phyloP scores from a whole-genome alignment of 1,284 basidiomycete species.

The Rhodotorula sp. region DNA sequence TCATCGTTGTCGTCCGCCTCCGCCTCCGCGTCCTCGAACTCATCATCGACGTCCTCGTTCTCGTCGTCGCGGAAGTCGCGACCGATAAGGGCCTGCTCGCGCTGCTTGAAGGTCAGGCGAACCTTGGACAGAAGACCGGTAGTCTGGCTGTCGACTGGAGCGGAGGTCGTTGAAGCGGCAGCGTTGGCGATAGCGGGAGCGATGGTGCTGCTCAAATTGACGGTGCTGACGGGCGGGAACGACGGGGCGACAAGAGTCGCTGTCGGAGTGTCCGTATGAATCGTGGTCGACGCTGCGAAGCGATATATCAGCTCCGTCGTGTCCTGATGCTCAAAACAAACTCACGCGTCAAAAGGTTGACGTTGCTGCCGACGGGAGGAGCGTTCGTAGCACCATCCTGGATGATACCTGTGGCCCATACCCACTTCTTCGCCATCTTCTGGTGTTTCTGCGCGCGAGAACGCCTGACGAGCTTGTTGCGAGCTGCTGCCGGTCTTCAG shows the following conservation, averaged over 20 bases:
- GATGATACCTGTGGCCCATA: constrained; percentile 25
- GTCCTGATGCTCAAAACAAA: no score
- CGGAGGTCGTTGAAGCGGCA: not conserved
- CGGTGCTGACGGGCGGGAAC: constrained; percentile 6
- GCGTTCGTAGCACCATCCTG: constrained; percentile 25
- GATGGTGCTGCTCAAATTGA: not conserved
- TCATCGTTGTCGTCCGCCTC: not conserved
- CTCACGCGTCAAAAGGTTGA: constrained; percentile 4
- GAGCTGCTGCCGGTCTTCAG: not conserved
- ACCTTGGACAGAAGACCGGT: no score
- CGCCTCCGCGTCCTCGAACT: no score
- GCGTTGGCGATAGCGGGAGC: not conserved
- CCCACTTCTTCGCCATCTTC: constrained; percentile 22
- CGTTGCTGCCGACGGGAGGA: constrained; percentile 26
- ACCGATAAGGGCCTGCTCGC: no score
- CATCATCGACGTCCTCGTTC: no score
- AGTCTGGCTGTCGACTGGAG: no score
- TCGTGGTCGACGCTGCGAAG: no score
- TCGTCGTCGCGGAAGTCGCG: no score
- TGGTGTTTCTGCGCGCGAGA: not conserved
- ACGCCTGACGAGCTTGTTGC: constrained; percentile 7
- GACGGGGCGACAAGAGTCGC: constrained; percentile 19
- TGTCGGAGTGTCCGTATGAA: not conserved
- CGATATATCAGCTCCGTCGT: no score
- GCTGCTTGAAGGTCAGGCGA: no score